Percentiles rank a stretch among this genome's conserved stretches.
Conservation (phyloP, 768 basidiomycete genomes). For the Xerocomellus chrysenteron region DNA sequence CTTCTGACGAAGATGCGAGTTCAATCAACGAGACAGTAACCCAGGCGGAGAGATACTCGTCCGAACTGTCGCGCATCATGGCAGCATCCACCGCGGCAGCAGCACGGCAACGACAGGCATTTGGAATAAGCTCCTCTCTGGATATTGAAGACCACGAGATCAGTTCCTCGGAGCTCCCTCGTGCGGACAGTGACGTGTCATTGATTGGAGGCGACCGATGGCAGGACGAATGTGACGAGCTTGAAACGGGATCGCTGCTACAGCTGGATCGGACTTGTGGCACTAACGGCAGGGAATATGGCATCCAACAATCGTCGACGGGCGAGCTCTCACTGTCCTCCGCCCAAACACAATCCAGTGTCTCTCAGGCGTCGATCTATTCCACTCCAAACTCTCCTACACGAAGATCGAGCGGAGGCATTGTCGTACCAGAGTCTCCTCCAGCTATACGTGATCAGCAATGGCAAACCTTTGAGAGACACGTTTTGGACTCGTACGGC, state of each 20-base stretch:
- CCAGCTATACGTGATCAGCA: constrained; percentile 16
- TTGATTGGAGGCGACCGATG: constrained; percentile 41
- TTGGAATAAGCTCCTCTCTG: constrained; percentile 49
- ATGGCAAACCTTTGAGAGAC: constrained; percentile 23
- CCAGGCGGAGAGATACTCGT: constrained; percentile 20
- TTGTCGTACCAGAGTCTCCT: constrained; percentile 9
- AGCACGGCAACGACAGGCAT: constrained; percentile 47
- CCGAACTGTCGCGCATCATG: constrained; percentile 29
- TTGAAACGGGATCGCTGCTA: constrained; percentile 32
- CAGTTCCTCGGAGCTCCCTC: constrained; percentile 22
- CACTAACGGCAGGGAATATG: background rate
- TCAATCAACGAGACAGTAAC: background rate
- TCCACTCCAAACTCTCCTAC: constrained; percentile 16
- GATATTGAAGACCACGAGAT: constrained; percentile 3
- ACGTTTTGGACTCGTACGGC: constrained; percentile 37
- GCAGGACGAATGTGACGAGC: constrained; percentile 36
- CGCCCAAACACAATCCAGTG: constrained; percentile 10
- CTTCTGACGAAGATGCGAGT: constrained; percentile 17
- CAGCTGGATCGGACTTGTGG: constrained; percentile 10
- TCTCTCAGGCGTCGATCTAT: constrained; percentile 29
- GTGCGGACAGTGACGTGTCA: constrained; percentile 49
- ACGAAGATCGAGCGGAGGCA: constrained; percentile 9
- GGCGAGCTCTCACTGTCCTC: constrained; percentile 14
- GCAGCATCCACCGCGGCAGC: constrained; percentile 36
- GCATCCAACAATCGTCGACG: constrained; percentile 1